Evolutionary conservation across 176 grass and related monocot species (phyloP).

Genomic region (Juncus effusus): DNA sequence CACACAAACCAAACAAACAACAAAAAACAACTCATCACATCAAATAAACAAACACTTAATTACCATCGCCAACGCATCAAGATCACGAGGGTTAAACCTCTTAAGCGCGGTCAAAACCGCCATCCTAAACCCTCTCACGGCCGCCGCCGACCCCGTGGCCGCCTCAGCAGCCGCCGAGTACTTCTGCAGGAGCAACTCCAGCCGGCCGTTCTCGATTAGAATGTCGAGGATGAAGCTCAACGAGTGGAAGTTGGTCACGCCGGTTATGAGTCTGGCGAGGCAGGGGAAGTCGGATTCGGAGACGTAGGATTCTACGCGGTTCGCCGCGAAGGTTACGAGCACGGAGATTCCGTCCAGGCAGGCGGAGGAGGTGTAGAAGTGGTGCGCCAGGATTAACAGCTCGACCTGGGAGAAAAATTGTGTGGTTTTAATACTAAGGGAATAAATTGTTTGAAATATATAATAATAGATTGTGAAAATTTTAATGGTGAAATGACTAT

Average conservation of each 20-base stretch:
- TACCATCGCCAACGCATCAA: constrained; percentile 82
- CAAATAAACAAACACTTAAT: neutral
- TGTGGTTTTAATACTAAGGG: too few species aligned
- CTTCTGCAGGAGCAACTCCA: constrained; percentile 82
- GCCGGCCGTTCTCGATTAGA: constrained; percentile 83
- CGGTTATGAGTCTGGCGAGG: constrained; percentile 67
- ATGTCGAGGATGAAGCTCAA: constrained; percentile 96
- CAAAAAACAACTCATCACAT: constrained; percentile 7
- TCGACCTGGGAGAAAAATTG: constrained; percentile 53
- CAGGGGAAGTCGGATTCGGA: constrained; percentile 36
- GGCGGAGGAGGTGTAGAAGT: constrained; percentile 46
- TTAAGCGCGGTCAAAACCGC: constrained; percentile 90
- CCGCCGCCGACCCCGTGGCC: constrained; percentile 61
- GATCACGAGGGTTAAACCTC: constrained; percentile 64
- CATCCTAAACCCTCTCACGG: constrained; percentile 83
- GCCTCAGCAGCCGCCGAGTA: constrained; percentile 72
- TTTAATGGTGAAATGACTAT: too few species aligned
- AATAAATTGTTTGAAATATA: too few species aligned
- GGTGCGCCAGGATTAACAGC: constrained; percentile 87
- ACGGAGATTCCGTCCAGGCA: constrained; percentile 84
- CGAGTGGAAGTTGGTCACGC: constrained; percentile 94
- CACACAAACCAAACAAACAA: neutral
- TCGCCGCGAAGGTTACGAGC: constrained; percentile 89
- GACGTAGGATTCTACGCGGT: constrained; percentile 92
- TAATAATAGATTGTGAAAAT: too few species aligned